Base-by-base conservation (phyloP, 495 filamentous ascomycete species). In the Xylaria venustula region DNA sequence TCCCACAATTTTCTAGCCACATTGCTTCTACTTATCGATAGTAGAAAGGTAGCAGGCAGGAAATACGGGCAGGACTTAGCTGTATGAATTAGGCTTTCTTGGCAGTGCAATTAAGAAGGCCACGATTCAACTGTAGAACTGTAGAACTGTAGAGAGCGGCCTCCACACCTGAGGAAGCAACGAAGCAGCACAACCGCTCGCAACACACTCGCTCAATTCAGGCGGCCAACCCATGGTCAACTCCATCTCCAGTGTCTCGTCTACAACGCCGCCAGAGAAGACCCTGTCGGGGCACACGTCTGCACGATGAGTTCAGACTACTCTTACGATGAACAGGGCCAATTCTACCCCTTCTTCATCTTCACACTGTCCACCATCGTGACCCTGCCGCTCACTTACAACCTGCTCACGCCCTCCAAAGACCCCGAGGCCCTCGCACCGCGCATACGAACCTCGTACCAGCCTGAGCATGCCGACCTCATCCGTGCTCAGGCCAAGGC, bases 271-370 rank as follows among this genome's bases (percentile, higher is more conserved):
- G 22, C 30, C 20, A 30, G 14, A 34, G 48, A 66, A 71, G 63
- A 65, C 68, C 68, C 68, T 71, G 58, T 56, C 46, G 45, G 63
- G 66, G 68, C 66, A 66, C 66, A 61, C 59, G 36, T 71, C 66
- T 61, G 64, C 85, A 85, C 71, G 68, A 96, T 95, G 91, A 93
- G 91, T 70, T 91, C 91, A 65, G 94, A 98, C 74, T 98, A 98
- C 81, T 93, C 88, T 66, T 98, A 98, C 77, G 94, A 98, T 84
- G 91, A 96, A 70, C 83, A 97, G 87, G 93, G 93, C 45, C 89
- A 97, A 87, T 97, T 97, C 81, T 98, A 97, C 83, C 94, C 94
- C 67, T 97, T 92, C 83, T 98, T 98, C 82, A 85, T 98, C 76
- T 85, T 97, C 69, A 97, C 92, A 48, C 85, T 98, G 64, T 85